phyloP scores from a whole-genome alignment of 345 rosid species.

The Linum trigynum region DNA sequence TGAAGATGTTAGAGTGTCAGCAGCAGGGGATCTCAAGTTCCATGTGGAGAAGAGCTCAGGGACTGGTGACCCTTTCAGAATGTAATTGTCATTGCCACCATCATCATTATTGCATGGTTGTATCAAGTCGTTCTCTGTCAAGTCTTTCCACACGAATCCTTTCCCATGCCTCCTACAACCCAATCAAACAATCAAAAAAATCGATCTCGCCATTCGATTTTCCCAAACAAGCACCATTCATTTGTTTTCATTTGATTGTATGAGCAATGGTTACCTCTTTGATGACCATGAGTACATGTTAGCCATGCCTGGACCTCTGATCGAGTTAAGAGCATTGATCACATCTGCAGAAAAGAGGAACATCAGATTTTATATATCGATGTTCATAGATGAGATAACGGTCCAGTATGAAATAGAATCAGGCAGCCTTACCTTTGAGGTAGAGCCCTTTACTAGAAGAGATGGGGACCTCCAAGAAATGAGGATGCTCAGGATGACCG shows the following conservation, averaged over 20 bases:
- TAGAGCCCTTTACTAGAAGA: conserved; percentile 15
- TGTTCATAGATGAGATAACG: too few relatives aligned
- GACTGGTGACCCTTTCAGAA: conserved; percentile 21
- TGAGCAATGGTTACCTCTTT: conserved; percentile 5
- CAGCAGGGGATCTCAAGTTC: conserved; percentile 17
- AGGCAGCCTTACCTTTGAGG: neutral
- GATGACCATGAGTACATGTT: conserved; percentile 17
- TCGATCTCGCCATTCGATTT: neutral
- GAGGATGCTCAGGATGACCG: conserved; percentile 18
- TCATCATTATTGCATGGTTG: conserved; percentile 11
- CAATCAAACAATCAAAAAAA: neutral
- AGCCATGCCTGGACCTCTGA: conserved; percentile 20
- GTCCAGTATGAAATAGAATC: neutral
- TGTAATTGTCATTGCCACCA: conserved; percentile 13
- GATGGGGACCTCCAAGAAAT: conserved; percentile 16
- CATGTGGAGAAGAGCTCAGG: neutral
- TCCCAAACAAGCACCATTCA: too few relatives aligned
- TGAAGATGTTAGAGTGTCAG: conserved; percentile 19
- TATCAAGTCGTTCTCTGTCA: conserved; percentile 14
- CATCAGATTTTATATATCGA: neutral
- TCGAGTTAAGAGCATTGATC: conserved; percentile 7
- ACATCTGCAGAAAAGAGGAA: conserved; percentile 9
- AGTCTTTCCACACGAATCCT: conserved; percentile 19
- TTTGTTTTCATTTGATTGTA: neutral
- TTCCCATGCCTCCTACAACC: conserved; percentile 15